Conservation (phyloP, 2,329 filamentous ascomycete genomes). For the Pyricularia pennisetigena region DNA sequence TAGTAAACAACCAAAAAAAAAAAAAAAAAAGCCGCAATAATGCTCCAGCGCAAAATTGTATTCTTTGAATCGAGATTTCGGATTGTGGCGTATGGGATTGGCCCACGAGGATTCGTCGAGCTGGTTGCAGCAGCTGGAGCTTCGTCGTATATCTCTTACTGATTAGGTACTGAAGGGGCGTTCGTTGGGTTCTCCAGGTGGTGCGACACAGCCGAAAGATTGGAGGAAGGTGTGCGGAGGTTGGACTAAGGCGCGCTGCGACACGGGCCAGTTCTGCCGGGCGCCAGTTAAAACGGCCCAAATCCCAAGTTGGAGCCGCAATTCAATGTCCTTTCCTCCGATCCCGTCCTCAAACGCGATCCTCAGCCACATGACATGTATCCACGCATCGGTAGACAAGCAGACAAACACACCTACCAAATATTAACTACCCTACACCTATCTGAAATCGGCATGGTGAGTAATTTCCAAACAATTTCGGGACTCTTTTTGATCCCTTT, state of each 20-base stretch:
- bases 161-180: not conserved
- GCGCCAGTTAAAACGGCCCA: slow-evolving; percentile 1
- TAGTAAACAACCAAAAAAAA: not conserved
- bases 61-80: not conserved
- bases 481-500: not conserved
- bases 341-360: not conserved
- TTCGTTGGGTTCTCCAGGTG: not conserved
- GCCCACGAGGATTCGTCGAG: not conserved
- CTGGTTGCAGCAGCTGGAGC: not conserved
- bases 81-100: not conserved
- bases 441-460: not conserved
- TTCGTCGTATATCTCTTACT: not conserved
- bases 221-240: not conserved
- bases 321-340: not conserved
- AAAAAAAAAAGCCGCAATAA: not conserved
- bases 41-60: too few relatives aligned
- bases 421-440: too few relatives aligned
- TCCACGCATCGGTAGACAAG: not conserved
- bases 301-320: not conserved
- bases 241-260: not conserved
- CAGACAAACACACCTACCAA: not conserved
- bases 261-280: not conserved
- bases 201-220: not conserved
- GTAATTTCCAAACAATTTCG: not conserved
- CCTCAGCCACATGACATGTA: not conserved